These are phyloP conservation scores for Trichophyton mentagrophytes DNA, from an alignment of 2,329 filamentous ascomycete species.

Conservation along the genomic window DNA sequence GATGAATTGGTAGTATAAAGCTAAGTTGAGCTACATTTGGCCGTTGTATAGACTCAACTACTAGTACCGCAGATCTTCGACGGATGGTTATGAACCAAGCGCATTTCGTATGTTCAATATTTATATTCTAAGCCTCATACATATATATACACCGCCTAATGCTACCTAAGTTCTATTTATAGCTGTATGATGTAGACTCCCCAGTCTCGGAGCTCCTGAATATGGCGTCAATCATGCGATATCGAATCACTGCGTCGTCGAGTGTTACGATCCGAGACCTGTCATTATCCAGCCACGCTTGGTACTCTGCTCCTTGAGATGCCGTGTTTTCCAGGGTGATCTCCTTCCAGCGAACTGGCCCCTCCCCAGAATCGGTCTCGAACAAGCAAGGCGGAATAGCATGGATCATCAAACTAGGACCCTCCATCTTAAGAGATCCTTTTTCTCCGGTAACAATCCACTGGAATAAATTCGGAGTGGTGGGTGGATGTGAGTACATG, in stretches of 20 bases:
- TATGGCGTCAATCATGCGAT: not conserved
- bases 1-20: no score
- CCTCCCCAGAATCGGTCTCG: not conserved
- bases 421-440: not conserved
- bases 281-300: not conserved
- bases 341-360: not conserved
- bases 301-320: not conserved
- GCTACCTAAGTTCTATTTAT: not conserved
- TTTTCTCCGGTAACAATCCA: not conserved
- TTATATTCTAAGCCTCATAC: not conserved
- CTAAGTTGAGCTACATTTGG: no score
- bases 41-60: no score
- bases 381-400: not conserved
- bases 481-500: not conserved
- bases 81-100: not conserved
- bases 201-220: not conserved
- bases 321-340: not conserved
- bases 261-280: not conserved
- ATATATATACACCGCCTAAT: not conserved
- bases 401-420: not conserved
- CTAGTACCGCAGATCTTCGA: no score
- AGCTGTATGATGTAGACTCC: not conserved
- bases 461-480: not conserved
- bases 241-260: not conserved
- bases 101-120: not conserved